Evolutionary conservation across 345 rosid species (phyloP), one percentile per base, ranked within the genome.

Genomic region (Passiflora organensis): DNA sequence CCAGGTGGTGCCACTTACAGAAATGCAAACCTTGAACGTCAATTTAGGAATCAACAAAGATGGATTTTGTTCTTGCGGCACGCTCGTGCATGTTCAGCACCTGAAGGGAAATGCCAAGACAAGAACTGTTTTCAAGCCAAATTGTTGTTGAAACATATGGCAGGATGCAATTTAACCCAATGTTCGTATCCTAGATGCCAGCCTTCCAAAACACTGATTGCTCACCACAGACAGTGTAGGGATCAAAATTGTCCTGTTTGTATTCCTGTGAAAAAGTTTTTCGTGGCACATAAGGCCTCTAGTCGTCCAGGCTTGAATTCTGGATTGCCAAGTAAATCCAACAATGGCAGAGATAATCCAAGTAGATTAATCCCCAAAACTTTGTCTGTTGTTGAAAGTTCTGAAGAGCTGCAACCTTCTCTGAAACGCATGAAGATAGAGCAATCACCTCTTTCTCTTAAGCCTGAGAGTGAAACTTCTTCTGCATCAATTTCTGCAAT

Each of bases 31-130:
- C 80, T 64, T 32, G 89, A 86, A 36, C 73, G 68, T 49, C 84
- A 80, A 62, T 84, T 76, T 52, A 74, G 75, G 53, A 75, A 80
- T 63, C 99, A 93, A 68, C 80, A 72, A 70, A 84, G 67, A 62
- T 93, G 99, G 99, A 87, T 93, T 64, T 67, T 93, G 74, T 79
- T 89, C 68, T 67, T 93, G 68, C 74, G 82, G 49, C 99, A 93
- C 81, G 96, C 99, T 48, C 85, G 86, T 32, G 58, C 68, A 56
- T 93, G 99, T 73, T 57, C 81, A 55, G 78, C 86, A 32, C 83
- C 91, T 20, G 94, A 82, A 75, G 99, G 95, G 58, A 82, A 78
- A 73, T 93, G 99, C 70, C 80, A 39, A 32, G 91, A 76, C 11
- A 54, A n/a, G 56, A 64, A 81, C 69, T 89, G 99, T 50, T 56